These are phyloP conservation scores for Blattamonas nauphoetae DNA, from an alignment of 78 protist species.

Conservation along the genomic window DNA sequence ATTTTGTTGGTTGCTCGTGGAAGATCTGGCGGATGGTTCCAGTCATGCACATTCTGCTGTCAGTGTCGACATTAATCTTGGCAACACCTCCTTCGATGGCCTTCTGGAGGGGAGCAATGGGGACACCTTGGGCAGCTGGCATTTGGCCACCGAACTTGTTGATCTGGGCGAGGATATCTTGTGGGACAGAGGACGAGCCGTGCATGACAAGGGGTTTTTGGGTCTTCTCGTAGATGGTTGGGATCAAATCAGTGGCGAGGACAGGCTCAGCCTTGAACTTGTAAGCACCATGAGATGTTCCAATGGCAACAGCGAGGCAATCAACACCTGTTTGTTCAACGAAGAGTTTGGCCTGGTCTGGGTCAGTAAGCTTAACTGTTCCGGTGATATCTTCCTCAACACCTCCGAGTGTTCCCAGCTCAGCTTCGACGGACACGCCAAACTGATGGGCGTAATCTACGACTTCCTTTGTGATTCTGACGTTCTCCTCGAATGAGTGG, in stretches of 20 bases:
- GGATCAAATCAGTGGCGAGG: slow-evolving; percentile 21
- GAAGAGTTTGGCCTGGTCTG: slow-evolving; percentile 24
- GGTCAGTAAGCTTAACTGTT: slow-evolving; percentile 23
- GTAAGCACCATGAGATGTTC: slow-evolving; percentile 46
- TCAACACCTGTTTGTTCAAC: slow-evolving; percentile 18
- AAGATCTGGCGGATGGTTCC: slow-evolving; percentile 21
- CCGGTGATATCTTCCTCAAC: slow-evolving; percentile 36
- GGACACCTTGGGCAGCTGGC: slow-evolving; percentile 30
- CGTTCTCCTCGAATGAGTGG: slow-evolving; percentile 24
- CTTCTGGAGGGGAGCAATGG: neutral
- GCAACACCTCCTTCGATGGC: slow-evolving; percentile 16
- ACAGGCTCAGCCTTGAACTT: slow-evolving; percentile 22
- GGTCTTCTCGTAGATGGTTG: neutral
- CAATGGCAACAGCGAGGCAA: slow-evolving; percentile 37
- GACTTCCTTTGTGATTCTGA: slow-evolving; percentile 23
- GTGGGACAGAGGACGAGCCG: slow-evolving; percentile 40
- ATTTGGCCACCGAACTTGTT: slow-evolving; percentile 29
- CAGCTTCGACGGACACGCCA: slow-evolving; percentile 41
- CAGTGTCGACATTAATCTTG: slow-evolving; percentile 42
- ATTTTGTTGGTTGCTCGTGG: slow-evolving; percentile 12
- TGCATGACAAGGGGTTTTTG: slow-evolving; percentile 34
- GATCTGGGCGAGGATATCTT: neutral
- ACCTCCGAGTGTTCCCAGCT: slow-evolving; percentile 32
- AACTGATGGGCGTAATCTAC: slow-evolving; percentile 22
- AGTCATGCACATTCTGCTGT: slow-evolving; percentile 27